Percentiles rank a stretch among this genome's conserved stretches.
Conservation (phyloP, 768 basidiomycete species). For the Kwoniella europaea region DNA sequence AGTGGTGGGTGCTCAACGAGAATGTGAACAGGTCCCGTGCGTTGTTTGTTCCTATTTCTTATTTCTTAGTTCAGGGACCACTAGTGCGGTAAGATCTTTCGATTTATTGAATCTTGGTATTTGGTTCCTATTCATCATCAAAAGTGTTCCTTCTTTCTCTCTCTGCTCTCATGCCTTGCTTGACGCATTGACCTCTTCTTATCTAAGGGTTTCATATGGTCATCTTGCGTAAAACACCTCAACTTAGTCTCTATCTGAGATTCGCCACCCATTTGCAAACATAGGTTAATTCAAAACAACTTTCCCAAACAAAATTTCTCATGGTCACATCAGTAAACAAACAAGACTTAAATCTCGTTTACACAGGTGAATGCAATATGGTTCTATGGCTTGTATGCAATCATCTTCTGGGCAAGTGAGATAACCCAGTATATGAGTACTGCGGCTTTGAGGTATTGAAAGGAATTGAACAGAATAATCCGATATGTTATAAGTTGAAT, state of each 20-base stretch:
- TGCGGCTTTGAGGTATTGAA: not conserved
- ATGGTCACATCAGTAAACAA: not conserved
- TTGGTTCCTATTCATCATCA: not conserved
- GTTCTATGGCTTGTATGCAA: not conserved
- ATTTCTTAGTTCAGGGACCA: not conserved
- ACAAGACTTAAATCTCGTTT: not conserved
- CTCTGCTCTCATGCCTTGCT: not conserved
- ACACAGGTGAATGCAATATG: not conserved
- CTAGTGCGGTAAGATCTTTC: not conserved
- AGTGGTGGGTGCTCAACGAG: not conserved
- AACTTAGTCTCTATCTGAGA: not conserved
- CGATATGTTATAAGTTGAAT: not conserved
- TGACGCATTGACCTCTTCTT: constrained; percentile 1
- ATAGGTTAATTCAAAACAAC: not conserved
- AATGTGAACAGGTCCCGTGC: not conserved
- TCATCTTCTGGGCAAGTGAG: not conserved
- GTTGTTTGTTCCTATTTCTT: not conserved
- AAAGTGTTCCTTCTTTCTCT: not conserved
- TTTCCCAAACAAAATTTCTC: not conserved
- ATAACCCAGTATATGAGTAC: not conserved
- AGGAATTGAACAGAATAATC: not conserved
- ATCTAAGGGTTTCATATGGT: not conserved
- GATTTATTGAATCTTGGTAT: not conserved
- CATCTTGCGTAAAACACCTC: not conserved
- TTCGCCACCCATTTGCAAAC: not conserved